Evolutionary conservation across 192 early-diverging fungal genomes (phyloP), one percentile per base, ranked within the genome.

Genomic region (Nowakowskiella sp.): DNA sequence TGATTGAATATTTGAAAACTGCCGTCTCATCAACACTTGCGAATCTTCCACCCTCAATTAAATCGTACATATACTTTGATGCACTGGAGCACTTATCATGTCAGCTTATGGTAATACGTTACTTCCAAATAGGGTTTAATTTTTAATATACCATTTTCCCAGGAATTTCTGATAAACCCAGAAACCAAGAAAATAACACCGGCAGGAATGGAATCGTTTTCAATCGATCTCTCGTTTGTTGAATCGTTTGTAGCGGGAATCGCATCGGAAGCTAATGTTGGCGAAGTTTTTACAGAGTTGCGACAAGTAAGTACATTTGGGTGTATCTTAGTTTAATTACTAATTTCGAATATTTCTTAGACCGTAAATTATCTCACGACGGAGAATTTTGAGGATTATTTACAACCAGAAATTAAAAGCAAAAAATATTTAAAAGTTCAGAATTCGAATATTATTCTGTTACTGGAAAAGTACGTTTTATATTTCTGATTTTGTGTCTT

Each of bases 401-500:
- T 86, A 50, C 74, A 78, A 8, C 75, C 83, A 24, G 65, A 70
- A 29, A 57, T 83, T n/a, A 65, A 81, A 36, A 81, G 69, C 47
- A 71, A 69, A 44, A 66, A 78, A 53, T 92, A 87, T 64, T 48
- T 76, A n/a, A 66, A 74, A 45, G 55, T 92, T 29, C 76, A 80
- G 50, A 57, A 76, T 0, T 57, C 65, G 13, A 82, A 88, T 57
- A 71, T 85, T 26, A 71, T 78, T 6, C 63, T 66, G 22, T 57
- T 92, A 33, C 63, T 92, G 21, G 90, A 92, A 76, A 92, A 91
- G 90, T 92, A 82, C 57, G 78, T 57, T 10, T 8, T n/a, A 4
- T 1, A 30, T 23, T 10, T 8, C 1, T 56, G 13, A 2, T 24
- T 31, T n/a, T 31, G 8, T 21, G 27, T 23, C 50, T n/a, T 36